Percentiles rank a stretch among this genome's conserved stretches.
phyloP scores from a whole-genome alignment of 2,329 filamentous ascomycete genomes.

The Colletotrichum sublineola region DNA sequence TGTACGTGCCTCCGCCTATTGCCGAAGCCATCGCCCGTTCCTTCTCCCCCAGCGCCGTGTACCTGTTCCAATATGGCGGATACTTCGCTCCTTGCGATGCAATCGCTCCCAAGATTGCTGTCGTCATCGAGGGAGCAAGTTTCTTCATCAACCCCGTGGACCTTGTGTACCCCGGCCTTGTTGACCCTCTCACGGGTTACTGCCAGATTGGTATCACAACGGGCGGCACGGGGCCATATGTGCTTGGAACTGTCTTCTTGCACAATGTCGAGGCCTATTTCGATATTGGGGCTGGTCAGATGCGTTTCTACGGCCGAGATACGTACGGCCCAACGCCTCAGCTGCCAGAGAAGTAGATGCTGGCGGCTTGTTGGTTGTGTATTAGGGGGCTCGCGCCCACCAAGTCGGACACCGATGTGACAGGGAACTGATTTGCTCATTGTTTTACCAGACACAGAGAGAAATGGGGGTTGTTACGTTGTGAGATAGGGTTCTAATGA shows the following conservation, averaged over 20 bases:
- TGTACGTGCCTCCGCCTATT: conserved; percentile 63
- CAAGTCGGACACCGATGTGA: background rate
- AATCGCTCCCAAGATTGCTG: conserved; percentile 59
- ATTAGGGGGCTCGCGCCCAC: background rate
- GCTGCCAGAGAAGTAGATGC: conserved; percentile 22
- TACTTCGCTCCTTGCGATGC: conserved; percentile 66
- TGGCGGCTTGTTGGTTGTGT: background rate
- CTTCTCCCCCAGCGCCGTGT: conserved; percentile 62
- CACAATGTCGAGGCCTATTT: conserved; percentile 65
- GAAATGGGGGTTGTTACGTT: conserved; percentile 15
- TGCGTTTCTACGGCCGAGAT: conserved; percentile 57
- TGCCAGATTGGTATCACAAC: conserved; percentile 63
- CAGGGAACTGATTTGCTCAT: conserved; percentile 13
- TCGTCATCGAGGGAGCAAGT: conserved; percentile 58
- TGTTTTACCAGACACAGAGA: conserved; percentile 20
- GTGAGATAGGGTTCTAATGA: conserved; percentile 36
- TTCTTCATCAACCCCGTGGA: conserved; percentile 64
- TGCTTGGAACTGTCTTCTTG: conserved; percentile 64
- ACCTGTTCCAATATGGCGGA: conserved; percentile 60
- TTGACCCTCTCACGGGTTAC: conserved; percentile 60
- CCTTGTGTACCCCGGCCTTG: conserved; percentile 59
- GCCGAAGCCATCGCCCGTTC: conserved; percentile 61
- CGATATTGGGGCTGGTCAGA: conserved; percentile 60
- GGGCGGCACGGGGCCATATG: conserved; percentile 61
- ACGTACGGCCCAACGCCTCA: conserved; percentile 34